Evolutionary conservation across 495 filamentous ascomycete genomes (phyloP).

Genomic region (Rhypophila decipiens): DNA sequence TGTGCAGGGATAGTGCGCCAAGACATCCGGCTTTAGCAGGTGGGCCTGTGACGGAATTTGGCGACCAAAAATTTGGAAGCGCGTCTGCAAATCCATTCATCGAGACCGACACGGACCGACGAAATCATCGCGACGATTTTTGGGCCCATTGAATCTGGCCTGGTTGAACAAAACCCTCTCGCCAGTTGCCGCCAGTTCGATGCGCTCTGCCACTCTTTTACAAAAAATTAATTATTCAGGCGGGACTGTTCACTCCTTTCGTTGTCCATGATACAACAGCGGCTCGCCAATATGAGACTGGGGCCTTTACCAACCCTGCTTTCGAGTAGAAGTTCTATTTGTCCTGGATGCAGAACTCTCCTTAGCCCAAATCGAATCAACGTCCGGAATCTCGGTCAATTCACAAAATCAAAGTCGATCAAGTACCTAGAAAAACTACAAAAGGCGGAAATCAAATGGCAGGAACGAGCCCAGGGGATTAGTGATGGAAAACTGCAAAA

Average conservation of each 20-base stretch:
- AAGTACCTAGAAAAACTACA: conserved; percentile 45
- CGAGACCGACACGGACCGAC: too few relatives aligned
- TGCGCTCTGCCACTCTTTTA: too few relatives aligned
- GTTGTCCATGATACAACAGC: too few relatives aligned
- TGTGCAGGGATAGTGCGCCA: not conserved
- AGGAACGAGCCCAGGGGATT: conserved; percentile 49
- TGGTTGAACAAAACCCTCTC: too few relatives aligned
- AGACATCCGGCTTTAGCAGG: not conserved
- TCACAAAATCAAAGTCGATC: conserved; percentile 27
- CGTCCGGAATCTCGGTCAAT: not conserved
- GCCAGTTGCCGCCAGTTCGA: too few relatives aligned
- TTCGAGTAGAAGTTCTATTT: conserved; percentile 9
- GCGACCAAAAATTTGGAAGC: not conserved
- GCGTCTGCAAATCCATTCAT: too few relatives aligned
- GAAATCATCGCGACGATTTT: too few relatives aligned
- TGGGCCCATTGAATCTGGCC: too few relatives aligned
- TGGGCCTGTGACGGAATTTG: too few relatives aligned
- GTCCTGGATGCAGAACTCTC: conserved; percentile 8
- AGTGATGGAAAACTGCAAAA: conserved; percentile 53
- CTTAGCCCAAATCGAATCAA: not conserved
- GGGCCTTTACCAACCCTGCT: conserved; percentile 10
- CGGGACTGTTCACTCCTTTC: too few relatives aligned
- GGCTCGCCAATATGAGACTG: conserved; percentile 6
- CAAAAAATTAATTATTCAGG: too few relatives aligned
- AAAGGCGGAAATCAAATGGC: conserved; percentile 54